Evolutionary conservation across 495 filamentous ascomycete species (phyloP), one percentile per base, ranked within the genome.

Genomic region (Lineolata rhizophorae): DNA sequence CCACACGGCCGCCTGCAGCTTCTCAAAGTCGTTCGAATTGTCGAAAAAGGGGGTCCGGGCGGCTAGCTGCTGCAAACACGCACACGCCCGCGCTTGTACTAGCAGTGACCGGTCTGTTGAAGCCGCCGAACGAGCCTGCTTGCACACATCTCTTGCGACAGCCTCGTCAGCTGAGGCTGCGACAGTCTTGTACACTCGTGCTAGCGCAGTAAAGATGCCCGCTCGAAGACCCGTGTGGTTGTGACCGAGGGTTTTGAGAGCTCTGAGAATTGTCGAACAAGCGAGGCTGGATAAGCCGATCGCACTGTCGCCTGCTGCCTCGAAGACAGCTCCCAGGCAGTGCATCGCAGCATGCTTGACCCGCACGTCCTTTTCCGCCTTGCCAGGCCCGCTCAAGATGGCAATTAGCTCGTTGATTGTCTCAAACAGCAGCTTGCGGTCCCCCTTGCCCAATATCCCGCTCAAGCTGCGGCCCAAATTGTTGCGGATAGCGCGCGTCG

Each of bases 111-210:
- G 94, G 48, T 95, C 87, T 26, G 62, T 58, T 1, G 71, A 64
- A 6, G 78, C 76, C 34, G 72, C 66, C 51, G 65, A 76, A 28
- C 87, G 66, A 16, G 76, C 74, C 44, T 80, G 76, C 50, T 93
- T 99, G 87, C 84, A 95, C 18, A 83, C 68, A 47, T 94, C 85
- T 42, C 81, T 69, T 8, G 75, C 77, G n/a, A 78, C 63, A 34
- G 53, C 58, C 49, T 99, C 87, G 41, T 99, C 87, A 34, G 83
- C 55, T 40, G 80, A 81, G 1, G 62, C 58, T 15, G 62, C 64
- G 16, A 92, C 64, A 45, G 80, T 80, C 28, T 57, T 61, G 6
- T 70, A 57, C 2, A 90, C 64, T 53, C 84, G 84, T 30, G 71
- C 75, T 13, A 93, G 48, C 2, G 82, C 67, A 31, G 62, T 66